These are phyloP conservation scores for Gardenia jasminoides DNA, from an alignment of 257 asterid species.

Conservation along the genomic window DNA sequence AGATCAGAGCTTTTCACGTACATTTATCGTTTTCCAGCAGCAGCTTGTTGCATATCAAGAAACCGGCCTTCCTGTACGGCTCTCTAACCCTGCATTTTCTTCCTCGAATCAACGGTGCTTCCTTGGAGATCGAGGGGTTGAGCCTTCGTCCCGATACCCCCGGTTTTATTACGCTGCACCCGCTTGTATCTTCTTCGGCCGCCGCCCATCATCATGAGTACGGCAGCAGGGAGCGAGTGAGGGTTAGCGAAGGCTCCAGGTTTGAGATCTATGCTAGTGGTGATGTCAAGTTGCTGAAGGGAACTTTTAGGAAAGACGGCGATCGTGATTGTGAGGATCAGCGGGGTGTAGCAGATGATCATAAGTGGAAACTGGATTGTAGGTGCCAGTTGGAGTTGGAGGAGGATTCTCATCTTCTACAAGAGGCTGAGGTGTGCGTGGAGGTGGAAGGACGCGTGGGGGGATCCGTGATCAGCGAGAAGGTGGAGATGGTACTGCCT, in stretches of 20 bases:
- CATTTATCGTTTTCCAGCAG: conserved; percentile 29
- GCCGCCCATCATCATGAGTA: conserved; percentile 15
- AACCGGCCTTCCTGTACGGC: conserved; percentile 24
- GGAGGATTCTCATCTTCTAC: conserved; percentile 5
- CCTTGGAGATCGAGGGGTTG: conserved; percentile 52
- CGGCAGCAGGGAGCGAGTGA: conserved; percentile 54
- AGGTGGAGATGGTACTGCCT: conserved; percentile 34
- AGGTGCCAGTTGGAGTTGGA: conserved; percentile 23
- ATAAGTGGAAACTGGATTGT: conserved; percentile 60
- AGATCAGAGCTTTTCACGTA: conserved; percentile 51
- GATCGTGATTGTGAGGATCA: no score
- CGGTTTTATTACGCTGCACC: conserved; percentile 67
- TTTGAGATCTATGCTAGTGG: conserved; percentile 50
- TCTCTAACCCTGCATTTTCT: conserved; percentile 58
- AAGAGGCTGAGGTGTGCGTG: conserved; percentile 49
- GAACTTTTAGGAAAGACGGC: conserved; percentile 52
- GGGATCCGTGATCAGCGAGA: conserved; percentile 32
- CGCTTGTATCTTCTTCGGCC: conserved; percentile 27
- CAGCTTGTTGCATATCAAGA: background rate
- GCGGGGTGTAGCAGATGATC: no score
- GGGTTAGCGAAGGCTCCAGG: conserved; percentile 54
- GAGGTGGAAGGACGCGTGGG: conserved; percentile 45
- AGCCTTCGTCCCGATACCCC: conserved; percentile 52
- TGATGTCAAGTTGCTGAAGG: conserved; percentile 53
- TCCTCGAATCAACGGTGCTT: conserved; percentile 60